Conservation (phyloP, 371 early-diverging fungal genomes). For the Mortierella sp. region DNA sequence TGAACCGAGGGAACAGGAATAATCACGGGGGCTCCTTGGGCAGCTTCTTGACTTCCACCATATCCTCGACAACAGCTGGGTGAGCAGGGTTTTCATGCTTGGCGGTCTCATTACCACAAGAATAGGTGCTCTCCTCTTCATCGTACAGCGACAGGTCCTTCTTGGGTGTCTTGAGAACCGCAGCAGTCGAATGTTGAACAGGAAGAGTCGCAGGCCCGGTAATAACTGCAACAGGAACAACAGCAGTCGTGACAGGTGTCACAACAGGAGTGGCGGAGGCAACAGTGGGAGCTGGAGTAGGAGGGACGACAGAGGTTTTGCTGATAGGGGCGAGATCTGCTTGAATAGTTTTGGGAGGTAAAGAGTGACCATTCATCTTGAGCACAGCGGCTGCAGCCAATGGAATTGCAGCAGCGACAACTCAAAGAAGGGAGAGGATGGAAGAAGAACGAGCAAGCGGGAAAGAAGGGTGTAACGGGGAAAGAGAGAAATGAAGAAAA, state of each 20-base stretch:
- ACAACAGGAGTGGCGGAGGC: neutral
- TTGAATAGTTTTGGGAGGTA: neutral
- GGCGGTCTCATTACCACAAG: neutral
- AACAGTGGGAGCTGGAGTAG: too few relatives aligned
- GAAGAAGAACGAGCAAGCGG: neutral
- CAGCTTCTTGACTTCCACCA: neutral
- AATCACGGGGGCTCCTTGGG: neutral
- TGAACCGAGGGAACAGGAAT: too few relatives aligned
- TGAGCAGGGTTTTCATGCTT: constrained; percentile 21
- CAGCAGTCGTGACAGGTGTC: neutral
- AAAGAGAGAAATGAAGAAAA: neutral
- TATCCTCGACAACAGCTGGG: constrained; percentile 5
- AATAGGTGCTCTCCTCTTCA: constrained; percentile 16
- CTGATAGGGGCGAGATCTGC: too few relatives aligned
- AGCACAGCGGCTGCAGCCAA: neutral
- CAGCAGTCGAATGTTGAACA: constrained; percentile 5
- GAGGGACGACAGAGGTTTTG: too few relatives aligned
- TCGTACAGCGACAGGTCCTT: constrained; percentile 3
- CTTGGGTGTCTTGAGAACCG: constrained; percentile 12
- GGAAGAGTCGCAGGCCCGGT: neutral
- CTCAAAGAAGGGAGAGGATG: neutral
- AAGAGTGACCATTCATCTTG: neutral
- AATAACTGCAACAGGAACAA: neutral
- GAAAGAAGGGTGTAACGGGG: neutral
- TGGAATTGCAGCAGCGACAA: neutral